Conservation (phyloP, 192 early-diverging fungal genomes). For the Coemansia sp. region DNA sequence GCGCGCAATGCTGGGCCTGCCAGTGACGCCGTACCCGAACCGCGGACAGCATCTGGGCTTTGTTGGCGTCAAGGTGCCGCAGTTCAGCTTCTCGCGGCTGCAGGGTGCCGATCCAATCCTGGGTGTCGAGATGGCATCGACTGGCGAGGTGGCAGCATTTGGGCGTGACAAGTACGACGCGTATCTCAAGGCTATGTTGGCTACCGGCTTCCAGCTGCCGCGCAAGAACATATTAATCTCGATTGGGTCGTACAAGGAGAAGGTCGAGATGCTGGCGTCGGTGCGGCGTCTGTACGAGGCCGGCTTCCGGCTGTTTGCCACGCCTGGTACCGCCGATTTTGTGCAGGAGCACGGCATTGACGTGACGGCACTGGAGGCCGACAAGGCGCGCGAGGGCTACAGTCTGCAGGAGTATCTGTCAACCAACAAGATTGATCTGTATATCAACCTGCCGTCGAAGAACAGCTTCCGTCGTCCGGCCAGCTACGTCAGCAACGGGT, state of each 20-base stretch:
- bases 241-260: conserved; percentile 98
- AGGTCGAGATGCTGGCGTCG: conserved; percentile 91
- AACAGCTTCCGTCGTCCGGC: conserved; percentile 96
- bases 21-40: conserved; percentile 81
- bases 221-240: conserved; percentile 96
- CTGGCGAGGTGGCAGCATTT: conserved; percentile 98
- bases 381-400: conserved; percentile 75
- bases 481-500: conserved; percentile 91
- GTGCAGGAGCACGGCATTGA: conserved; percentile 91
- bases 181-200: conserved; percentile 91
- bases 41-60: conserved; percentile 72
- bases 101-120: conserved; percentile 96
- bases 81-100: conserved; percentile 95
- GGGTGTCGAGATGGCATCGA: conserved; percentile 99
- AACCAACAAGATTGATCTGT: conserved; percentile 96
- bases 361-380: conserved; percentile 86
- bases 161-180: conserved; percentile 98
- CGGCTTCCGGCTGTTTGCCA: conserved; percentile 94
- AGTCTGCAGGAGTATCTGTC: conserved; percentile 91
- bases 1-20: conserved; percentile 84
- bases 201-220: conserved; percentile 90
- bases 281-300: conserved; percentile 79
- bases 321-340: conserved; percentile 95
- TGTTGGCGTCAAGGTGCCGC: conserved; percentile 95
- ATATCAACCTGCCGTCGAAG: conserved; percentile 98